phyloP scores from a whole-genome alignment of 2,329 filamentous ascomycete genomes.

The Fusarium albosuccineum region DNA sequence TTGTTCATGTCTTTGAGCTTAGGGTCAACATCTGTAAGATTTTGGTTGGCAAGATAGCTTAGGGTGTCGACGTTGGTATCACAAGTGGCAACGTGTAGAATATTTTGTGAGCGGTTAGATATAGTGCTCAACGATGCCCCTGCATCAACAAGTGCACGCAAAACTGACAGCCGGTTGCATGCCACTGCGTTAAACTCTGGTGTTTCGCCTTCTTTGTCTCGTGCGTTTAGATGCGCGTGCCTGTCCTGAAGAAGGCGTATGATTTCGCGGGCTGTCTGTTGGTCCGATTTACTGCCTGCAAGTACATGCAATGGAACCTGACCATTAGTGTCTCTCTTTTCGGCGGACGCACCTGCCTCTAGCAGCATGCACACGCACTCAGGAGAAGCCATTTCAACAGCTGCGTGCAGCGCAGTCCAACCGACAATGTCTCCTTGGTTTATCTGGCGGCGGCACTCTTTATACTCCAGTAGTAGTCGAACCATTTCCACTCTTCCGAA shows the following conservation, averaged over 20 bases:
- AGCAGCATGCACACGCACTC: slow-evolving; percentile 18
- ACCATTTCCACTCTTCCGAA: rapidly evolving
- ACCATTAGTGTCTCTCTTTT: rapidly evolving
- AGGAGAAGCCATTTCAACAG: rapidly evolving
- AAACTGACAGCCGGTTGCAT: rapidly evolving
- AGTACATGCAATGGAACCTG: neutral
- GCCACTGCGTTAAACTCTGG: rapidly evolving
- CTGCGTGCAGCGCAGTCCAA: neutral
- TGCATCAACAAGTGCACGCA: neutral
- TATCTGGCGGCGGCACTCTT: neutral
- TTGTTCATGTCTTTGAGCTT: rapidly evolving
- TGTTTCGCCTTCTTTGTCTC: rapidly evolving
- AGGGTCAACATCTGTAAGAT: neutral
- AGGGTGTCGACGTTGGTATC: neutral
- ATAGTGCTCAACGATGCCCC: neutral
- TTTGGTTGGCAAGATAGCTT: neutral
- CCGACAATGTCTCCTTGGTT: rapidly evolving
- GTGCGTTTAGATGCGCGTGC: neutral
- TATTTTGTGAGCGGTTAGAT: rapidly evolving
- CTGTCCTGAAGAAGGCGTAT: neutral
- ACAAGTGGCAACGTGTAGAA: rapidly evolving
- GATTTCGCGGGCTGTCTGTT: rapidly evolving
- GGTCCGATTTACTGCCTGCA: rapidly evolving
- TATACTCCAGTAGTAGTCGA: neutral
- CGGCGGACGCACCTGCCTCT: slow-evolving; percentile 14